A percentile compares a stretch with the other conserved stretches of the same genome.
These are phyloP conservation scores for Extremus antarcticus DNA, from an alignment of 495 filamentous ascomycete species.

Conservation along the genomic window DNA sequence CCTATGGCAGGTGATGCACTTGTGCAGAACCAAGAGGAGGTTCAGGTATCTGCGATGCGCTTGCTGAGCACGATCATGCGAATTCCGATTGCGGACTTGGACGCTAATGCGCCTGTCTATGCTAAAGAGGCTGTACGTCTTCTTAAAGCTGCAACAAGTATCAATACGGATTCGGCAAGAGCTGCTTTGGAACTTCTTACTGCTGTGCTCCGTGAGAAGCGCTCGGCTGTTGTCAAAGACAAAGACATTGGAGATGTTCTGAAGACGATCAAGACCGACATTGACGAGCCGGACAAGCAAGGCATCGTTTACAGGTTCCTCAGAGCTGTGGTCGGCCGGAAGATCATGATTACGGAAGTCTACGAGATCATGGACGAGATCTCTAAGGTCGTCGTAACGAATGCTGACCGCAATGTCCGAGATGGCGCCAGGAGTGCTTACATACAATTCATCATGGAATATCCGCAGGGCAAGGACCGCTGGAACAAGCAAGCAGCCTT, in stretches of 20 bases:
- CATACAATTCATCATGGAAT: constrained; percentile 87
- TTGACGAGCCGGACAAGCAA: constrained; percentile 83
- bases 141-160: constrained; percentile 64
- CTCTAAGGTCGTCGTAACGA: constrained; percentile 90
- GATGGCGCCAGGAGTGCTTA: constrained; percentile 82
- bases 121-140: constrained; percentile 71
- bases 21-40: constrained; percentile 73
- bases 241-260: constrained; percentile 74
- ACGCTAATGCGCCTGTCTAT: constrained; percentile 63
- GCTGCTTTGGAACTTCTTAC: constrained; percentile 78
- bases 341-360: constrained; percentile 71
- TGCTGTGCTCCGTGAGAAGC: constrained; percentile 71
- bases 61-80: constrained; percentile 76
- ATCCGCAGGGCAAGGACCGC: constrained; percentile 78
- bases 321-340: constrained; percentile 69
- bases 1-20: constrained; percentile 81
- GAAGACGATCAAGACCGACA: constrained; percentile 69
- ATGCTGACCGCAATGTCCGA: constrained; percentile 73
- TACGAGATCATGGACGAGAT: constrained; percentile 86
- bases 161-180: constrained; percentile 69
- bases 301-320: constrained; percentile 91
- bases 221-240: constrained; percentile 63
- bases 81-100: constrained; percentile 62
- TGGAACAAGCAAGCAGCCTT: constrained; percentile 84
- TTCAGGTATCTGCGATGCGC: constrained; percentile 73